phyloP scores from a whole-genome alignment of 495 filamentous ascomycete genomes.

The Cercophora samala region DNA sequence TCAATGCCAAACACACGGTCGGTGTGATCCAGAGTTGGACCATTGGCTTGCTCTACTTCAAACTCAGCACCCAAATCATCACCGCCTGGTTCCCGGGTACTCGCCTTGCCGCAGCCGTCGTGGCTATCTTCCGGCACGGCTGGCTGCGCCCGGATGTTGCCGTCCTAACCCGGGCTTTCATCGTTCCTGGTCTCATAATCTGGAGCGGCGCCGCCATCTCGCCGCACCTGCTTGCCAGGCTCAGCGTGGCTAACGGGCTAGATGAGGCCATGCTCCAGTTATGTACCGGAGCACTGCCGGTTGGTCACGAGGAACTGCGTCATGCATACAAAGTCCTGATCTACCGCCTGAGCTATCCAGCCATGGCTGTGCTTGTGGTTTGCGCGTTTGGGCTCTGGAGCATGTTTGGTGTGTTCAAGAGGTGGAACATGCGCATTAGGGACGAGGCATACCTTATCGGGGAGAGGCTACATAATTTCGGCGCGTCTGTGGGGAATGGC shows the following conservation, averaged over 20 bases:
- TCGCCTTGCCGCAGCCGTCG: conserved; percentile 67
- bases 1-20: conserved; percentile 63
- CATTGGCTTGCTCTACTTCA: conserved; percentile 85
- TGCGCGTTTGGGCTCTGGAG: conserved; percentile 36
- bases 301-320: conserved; percentile 33
- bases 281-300: conserved; percentile 16
- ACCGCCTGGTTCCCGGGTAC: conserved; percentile 59
- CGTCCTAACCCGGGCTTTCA: conserved; percentile 76
- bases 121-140: conserved; percentile 70
- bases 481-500: conserved; percentile 37
- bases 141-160: conserved; percentile 76
- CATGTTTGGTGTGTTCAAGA: conserved; percentile 60
- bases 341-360: conserved; percentile 72
- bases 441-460: conserved; percentile 97
- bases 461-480: conserved; percentile 89
- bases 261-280: conserved; percentile 22
- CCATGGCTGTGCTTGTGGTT: conserved; percentile 49
- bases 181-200: conserved; percentile 65
- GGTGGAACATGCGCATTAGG: conserved; percentile 77
- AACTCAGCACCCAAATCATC: conserved; percentile 71
- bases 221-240: conserved; percentile 46
- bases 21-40: conserved; percentile 94
- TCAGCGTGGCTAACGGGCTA: conserved; percentile 31
- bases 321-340: conserved; percentile 51
- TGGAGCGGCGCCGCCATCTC: conserved; percentile 56